Base-by-base conservation (phyloP, 2,329 filamentous ascomycete species). In the Lachnum nothofagi region DNA sequence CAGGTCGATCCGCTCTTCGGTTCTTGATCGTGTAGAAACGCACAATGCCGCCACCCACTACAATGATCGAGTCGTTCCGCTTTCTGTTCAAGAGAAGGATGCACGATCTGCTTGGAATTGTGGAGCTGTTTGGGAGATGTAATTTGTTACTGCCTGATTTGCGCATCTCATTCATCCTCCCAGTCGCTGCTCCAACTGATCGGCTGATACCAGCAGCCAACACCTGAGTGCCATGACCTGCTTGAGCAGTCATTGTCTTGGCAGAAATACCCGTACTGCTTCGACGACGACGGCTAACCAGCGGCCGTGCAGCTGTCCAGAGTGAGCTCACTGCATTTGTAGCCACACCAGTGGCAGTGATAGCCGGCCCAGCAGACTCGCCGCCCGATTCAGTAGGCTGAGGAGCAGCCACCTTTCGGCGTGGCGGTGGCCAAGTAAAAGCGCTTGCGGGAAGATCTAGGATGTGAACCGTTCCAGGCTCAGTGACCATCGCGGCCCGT, bases 381-480 rank as follows among this genome's bases (percentile, higher is more conserved):
- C 45, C 31, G 16, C 22, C 43, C 3, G 42, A 14, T 5, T 56
- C 56, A 16, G 52, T 50, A 33, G 51, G 17, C 16, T 53, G 58
- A 14, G 49, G 49, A 19, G 48, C 42, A 7, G 54, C 17, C 42
- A 44, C 20, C 33, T 47, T 70, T 45, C 77, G 74, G 33, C 79
- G 76, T 35, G 82, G 83, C 20, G 90, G 88, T 34, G 91, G 91
- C 91, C 91, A 95, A 57, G 86, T 82, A 60, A 91, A 91, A 4
- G 88, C 88, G 54, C 82, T 86, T 39, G 81, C 76, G 7, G 90
- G 89, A 67, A 97, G 80, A 57, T 95, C 88, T 56, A 95, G 84
- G 37, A 97, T 79, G 68, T 98, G 93, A 9, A 96, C 83, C 7
- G 93, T 98, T n/a, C 91, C 90, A 59, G 91, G 87, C 62, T 95